Percentiles rank a stretch among this genome's conserved stretches.
Conservation (phyloP, 2,329 filamentous ascomycete species). For the Chaetothyriales sp. region DNA sequence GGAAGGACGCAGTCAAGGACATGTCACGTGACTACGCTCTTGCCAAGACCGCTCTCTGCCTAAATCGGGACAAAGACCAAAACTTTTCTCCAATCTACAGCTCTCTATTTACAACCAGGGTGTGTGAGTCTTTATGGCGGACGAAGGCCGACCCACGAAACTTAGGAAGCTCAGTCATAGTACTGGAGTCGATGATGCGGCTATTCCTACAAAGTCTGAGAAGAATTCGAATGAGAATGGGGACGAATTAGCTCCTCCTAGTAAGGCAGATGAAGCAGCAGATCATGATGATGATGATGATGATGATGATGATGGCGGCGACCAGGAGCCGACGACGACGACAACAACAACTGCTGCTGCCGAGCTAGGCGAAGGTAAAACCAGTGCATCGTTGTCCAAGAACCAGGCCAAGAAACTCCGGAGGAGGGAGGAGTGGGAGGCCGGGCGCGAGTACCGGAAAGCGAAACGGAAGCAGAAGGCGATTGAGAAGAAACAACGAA, state of each 20-base stretch:
- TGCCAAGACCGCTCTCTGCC: not conserved
- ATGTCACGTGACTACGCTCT: not conserved
- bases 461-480: slow-evolving; percentile 42
- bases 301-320: not conserved
- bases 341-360: too few species aligned
- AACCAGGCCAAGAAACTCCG: slow-evolving; percentile 69
- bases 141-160: slow-evolving; percentile 40
- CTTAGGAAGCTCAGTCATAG: slow-evolving; percentile 36
- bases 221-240: slow-evolving; percentile 5
- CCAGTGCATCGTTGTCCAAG: slow-evolving; percentile 49
- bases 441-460: slow-evolving; percentile 46
- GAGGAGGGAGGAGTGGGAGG: slow-evolving; percentile 60
- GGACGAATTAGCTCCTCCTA: slow-evolving; percentile 6
- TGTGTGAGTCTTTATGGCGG: slow-evolving; percentile 31
- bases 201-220: slow-evolving; percentile 8
- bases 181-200: slow-evolving; percentile 5
- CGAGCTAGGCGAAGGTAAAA: slow-evolving; percentile 1
- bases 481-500: slow-evolving; percentile 37
- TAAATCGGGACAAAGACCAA: not conserved
- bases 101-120: not conserved
- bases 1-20: not conserved
- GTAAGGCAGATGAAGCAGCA: slow-evolving; percentile 1
- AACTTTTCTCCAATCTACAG: not conserved
- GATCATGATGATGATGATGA: not conserved
- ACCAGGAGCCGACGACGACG: slow-evolving; percentile 5